Evolutionary conservation across 2,329 filamentous ascomycete species (phyloP).

Genomic region (Fusarium foetens): DNA sequence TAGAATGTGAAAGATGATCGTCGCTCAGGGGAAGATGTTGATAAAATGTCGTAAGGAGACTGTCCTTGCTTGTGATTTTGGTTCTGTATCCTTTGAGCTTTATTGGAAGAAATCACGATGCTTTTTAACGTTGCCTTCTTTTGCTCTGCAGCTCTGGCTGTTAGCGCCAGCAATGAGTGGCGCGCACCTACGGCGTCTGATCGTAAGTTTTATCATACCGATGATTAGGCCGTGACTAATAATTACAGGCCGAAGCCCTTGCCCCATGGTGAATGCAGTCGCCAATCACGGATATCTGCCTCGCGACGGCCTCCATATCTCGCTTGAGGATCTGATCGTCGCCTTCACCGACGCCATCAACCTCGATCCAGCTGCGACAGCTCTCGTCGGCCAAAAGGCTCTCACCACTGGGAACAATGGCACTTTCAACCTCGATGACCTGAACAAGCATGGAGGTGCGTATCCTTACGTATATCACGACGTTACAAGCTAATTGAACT

Average conservation of each 20-base stretch:
- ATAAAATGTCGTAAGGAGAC: conserved; percentile 1
- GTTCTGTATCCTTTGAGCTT: neutral
- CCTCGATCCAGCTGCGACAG: conserved; percentile 38
- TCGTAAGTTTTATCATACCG: conserved; percentile 7
- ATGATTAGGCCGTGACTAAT: neutral
- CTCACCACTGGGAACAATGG: conserved; percentile 30
- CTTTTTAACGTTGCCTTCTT: conserved; percentile 29
- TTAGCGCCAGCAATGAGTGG: conserved; percentile 33
- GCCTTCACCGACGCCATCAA: conserved; percentile 40
- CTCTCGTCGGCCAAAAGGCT: conserved; percentile 35
- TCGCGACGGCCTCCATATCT: conserved; percentile 31
- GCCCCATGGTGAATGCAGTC: conserved; percentile 36
- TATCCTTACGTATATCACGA: rapidly evolving
- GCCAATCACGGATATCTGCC: conserved; percentile 42
- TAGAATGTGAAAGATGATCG: neutral
- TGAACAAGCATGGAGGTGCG: conserved; percentile 35
- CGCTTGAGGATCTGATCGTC: conserved; percentile 27
- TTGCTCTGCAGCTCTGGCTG: conserved; percentile 21
- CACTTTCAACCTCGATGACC: conserved; percentile 38
- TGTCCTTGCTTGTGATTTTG: neutral
- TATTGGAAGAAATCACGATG: conserved; percentile 4
- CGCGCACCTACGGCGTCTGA: conserved; percentile 19
- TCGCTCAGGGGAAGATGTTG: neutral
- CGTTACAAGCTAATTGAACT: neutral
- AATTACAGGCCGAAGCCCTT: conserved; percentile 31